A percentile compares a stretch with the other conserved stretches of the same genome.
These are phyloP conservation scores for Pelagophyceae sp. DNA, from an alignment of 352 stramenopile genomes.

Conservation along the genomic window DNA sequence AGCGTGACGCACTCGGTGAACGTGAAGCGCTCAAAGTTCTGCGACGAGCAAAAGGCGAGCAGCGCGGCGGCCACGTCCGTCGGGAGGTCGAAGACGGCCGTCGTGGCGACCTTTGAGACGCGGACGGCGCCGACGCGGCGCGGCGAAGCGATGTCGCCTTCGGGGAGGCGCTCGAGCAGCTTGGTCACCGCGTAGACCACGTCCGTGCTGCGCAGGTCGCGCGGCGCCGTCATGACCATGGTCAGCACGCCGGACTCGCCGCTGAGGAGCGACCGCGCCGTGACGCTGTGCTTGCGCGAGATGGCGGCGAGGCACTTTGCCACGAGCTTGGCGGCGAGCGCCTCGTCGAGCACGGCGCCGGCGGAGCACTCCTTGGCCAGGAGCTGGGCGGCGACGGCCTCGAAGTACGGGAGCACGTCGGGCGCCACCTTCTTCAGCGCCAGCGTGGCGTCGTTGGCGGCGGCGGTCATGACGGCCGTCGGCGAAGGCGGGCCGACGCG, in stretches of 20 bases:
- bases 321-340: slow-evolving; percentile 30
- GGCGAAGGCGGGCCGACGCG: slow-evolving; percentile 51
- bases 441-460: slow-evolving; percentile 52
- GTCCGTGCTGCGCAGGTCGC: slow-evolving; percentile 34
- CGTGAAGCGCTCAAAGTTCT: slow-evolving; percentile 7
- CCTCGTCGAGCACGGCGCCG: slow-evolving; percentile 32
- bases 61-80: neutral
- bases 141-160: neutral
- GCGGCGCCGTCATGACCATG: slow-evolving; percentile 50
- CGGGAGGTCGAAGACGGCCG: slow-evolving; percentile 12
- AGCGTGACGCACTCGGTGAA: neutral
- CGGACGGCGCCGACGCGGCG: slow-evolving; percentile 9
- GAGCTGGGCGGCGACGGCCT: slow-evolving; percentile 44
- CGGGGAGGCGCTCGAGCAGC: slow-evolving; percentile 25
- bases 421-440: slow-evolving; percentile 46
- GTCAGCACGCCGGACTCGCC: slow-evolving; percentile 48
- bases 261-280: slow-evolving; percentile 50
- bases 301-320: slow-evolving; percentile 57
- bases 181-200: slow-evolving; percentile 60
- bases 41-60: neutral
- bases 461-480: slow-evolving; percentile 47
- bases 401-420: slow-evolving; percentile 39
- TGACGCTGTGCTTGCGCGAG: slow-evolving; percentile 40
- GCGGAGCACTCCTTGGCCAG: slow-evolving; percentile 34
- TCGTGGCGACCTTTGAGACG: neutral